Conservation (phyloP, 768 basidiomycete genomes). For the Boletus insuetus region DNA sequence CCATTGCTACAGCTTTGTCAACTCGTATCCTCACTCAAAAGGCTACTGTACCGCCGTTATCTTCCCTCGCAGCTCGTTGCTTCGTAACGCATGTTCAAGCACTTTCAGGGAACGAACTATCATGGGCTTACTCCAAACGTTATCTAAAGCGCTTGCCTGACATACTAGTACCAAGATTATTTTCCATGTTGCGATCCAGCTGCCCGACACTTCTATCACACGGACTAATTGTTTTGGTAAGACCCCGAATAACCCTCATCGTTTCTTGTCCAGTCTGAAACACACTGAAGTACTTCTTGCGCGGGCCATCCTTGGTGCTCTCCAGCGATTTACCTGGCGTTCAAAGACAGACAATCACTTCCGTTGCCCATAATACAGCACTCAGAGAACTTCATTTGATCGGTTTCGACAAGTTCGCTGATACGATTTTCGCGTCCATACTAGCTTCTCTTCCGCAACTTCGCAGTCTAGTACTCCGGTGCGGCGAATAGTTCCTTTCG, state of each 20-base stretch:
- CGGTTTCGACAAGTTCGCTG: constrained; percentile 51
- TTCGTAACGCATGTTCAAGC: constrained; percentile 46
- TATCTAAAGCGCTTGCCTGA: constrained; percentile 54
- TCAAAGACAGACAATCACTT: constrained; percentile 45
- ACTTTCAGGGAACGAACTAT: constrained; percentile 37
- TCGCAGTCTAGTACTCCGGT: constrained; percentile 55
- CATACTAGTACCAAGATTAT: constrained; percentile 45
- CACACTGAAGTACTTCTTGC: constrained; percentile 50
- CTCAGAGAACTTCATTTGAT: constrained; percentile 50
- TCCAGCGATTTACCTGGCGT: constrained; percentile 52
- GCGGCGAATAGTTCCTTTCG: constrained; percentile 12
- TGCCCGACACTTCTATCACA: constrained; percentile 53
- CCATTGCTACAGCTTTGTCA: constrained; percentile 53
- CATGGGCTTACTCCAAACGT: constrained; percentile 40
- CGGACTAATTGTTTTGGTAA: constrained; percentile 54
- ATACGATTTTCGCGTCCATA: constrained; percentile 50
- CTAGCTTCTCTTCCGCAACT: constrained; percentile 44
- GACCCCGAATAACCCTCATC: constrained; percentile 7
- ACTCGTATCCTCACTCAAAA: constrained; percentile 37
- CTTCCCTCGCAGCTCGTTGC: constrained; percentile 47
- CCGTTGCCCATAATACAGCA: constrained; percentile 30
- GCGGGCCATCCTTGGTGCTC: constrained; percentile 49
- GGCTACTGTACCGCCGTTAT: constrained; percentile 41
- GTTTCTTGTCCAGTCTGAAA: background rate
- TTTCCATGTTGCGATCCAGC: constrained; percentile 45